Evolutionary conservation across 1,139 yeast genomes (phyloP), one percentile per base, ranked within the genome.

Genomic region (Yamadazyma blattariae): DNA sequence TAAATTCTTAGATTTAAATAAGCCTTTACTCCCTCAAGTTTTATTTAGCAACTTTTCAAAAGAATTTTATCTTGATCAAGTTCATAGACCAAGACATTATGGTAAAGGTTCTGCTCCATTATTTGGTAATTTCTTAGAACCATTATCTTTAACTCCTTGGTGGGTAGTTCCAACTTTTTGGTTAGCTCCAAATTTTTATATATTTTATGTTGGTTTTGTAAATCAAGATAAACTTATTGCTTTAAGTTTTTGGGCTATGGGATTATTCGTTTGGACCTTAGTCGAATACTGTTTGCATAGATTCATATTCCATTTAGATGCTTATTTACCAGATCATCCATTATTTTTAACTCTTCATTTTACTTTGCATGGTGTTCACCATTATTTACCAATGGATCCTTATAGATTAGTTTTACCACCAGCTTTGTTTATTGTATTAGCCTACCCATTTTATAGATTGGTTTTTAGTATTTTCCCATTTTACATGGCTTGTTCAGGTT

Each of bases 401-500:
- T 71, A 80, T 60, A 79, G 99, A 56, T 75, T 92, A 56, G 99
- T 92, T 30, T 82, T 92, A 82, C 99, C 99, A 5, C 99, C 99
- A 31, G 71, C 97, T 0, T 67, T 92, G 53, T 82, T 90, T 48
- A 34, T 68, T 2, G 30, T 66, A 4, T 64, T 70, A 53, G 71
- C 71, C 3, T 66, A 54, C 40, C 76, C 76, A 27, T 68, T 70
- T 53, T 66, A 68, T 48, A 57, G 43, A 32, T 49, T 70, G 40
- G 64, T 70, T 11, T 70, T 69, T 40, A 39, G 44, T 12, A 34
- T 67, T 11, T 59, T 70, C 37, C 76, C 76, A 34, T 69, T 54
- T 52, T 65, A 68, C 50, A 62, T 60, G 70, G 76, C 76, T 5
- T 70, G 75, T 46, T 63, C 72, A 2, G 76, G 75, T 2, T 92